Evolutionary conservation across 441 rosid species (phyloP).

Genomic region (Arabidopsis hybrid): DNA sequence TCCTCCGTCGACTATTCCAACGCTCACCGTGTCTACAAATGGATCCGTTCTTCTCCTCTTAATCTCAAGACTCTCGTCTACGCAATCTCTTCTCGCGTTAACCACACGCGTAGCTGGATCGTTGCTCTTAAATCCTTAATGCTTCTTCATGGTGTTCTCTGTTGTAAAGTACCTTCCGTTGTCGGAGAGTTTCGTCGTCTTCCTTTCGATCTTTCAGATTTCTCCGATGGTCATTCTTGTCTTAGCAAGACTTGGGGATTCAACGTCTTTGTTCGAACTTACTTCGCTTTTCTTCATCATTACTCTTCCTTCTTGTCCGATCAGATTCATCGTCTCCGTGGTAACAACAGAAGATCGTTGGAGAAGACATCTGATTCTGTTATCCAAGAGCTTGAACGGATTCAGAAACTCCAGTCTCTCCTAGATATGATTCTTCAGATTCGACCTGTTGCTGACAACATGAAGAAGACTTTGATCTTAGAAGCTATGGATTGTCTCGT

Average conservation of each 20-base stretch:
- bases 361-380: conserved; percentile 21
- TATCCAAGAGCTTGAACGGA: conserved; percentile 49
- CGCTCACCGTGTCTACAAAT: conserved; percentile 66
- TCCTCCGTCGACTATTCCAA: conserved; percentile 59
- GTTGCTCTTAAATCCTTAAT: conserved; percentile 78
- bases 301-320: conserved; percentile 50
- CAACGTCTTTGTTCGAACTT: conserved; percentile 61
- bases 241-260: conserved; percentile 59
- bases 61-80: conserved; percentile 59
- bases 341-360: background rate
- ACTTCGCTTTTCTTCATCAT: conserved; percentile 62
- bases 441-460: conserved; percentile 51
- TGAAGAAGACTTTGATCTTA: conserved; percentile 53
- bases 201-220: conserved; percentile 73
- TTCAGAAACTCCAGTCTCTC: conserved; percentile 53
- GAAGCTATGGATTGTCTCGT: conserved; percentile 79
- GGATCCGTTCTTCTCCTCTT: conserved; percentile 68
- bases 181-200: conserved; percentile 55
- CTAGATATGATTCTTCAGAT: conserved; percentile 66
- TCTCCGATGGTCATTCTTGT: conserved; percentile 55
- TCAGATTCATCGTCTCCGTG: conserved; percentile 23
- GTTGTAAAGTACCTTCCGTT: conserved; percentile 56
- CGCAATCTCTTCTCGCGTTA: conserved; percentile 58
- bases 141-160: conserved; percentile 77
- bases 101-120: conserved; percentile 68